phyloP scores from a whole-genome alignment of 2,329 filamentous ascomycete species.

The Aspergillus neotritici region DNA sequence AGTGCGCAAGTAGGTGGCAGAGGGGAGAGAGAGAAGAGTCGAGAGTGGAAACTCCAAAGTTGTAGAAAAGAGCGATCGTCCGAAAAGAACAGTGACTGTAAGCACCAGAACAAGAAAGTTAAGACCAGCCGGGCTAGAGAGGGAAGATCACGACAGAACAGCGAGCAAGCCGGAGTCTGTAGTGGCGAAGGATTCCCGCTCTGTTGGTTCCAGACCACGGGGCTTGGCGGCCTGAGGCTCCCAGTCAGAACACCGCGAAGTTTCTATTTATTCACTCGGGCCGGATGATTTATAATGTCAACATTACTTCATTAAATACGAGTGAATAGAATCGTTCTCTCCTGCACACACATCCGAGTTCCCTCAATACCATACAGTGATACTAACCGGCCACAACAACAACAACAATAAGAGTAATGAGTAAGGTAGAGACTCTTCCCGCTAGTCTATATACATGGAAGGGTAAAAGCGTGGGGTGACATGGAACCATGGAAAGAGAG shows the following conservation, averaged over 20 bases:
- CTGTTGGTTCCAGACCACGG: slow-evolving; percentile 11
- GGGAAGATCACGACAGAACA: not conserved
- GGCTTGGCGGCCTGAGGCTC: slow-evolving; percentile 16
- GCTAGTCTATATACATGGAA: slow-evolving; percentile 14
- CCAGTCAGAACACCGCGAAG: slow-evolving; percentile 1
- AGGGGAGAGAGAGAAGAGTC: not conserved
- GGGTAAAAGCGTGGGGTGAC: slow-evolving; percentile 1
- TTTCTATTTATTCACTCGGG: not conserved
- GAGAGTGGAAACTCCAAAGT: not conserved
- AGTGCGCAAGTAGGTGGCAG: slow-evolving; percentile 8
- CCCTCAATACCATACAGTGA: too few species aligned
- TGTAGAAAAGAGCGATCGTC: not conserved
- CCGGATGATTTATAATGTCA: too few species aligned
- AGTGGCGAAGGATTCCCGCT: not conserved
- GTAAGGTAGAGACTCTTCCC: slow-evolving; percentile 2
- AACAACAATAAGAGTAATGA: too few species aligned
- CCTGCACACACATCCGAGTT: too few species aligned
- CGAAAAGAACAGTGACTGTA: not conserved
- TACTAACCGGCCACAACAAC: too few species aligned
- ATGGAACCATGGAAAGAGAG: slow-evolving; percentile 1
- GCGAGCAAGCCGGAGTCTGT: not conserved
- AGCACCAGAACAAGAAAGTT: too few species aligned
- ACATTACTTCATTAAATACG: too few species aligned
- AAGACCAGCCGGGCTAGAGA: not conserved
- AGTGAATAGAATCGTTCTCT: too few species aligned